Evolutionary conservation across 2,329 filamentous ascomycete genomes (phyloP), one percentile per base, ranked within the genome.

Genomic region (Aspergillus fumigatus): DNA sequence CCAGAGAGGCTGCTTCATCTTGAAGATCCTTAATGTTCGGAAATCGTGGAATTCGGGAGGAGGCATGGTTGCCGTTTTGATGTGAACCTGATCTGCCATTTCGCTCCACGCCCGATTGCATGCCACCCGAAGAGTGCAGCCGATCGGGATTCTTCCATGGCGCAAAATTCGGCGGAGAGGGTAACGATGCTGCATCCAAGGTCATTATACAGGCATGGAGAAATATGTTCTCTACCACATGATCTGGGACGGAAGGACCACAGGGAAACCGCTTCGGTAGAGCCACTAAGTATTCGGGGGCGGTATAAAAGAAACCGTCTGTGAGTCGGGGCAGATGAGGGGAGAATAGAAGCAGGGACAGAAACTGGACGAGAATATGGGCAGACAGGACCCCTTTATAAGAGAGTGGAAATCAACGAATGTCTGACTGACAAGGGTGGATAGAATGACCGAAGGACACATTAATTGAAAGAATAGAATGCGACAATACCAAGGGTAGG

Each of bases 11-110:
- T 38, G 73, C 73, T 59, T 75, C 63, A 56, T 75, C 73, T 53
- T 75, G 73, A 43, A 75, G 69, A 59, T 74, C 73, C 54, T 74
- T 75, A 48, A 75, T 73, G 62, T 74, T 71, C 11, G 72, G 73
- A 51, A 70, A 74, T 49, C 65, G 64, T 32, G 69, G 66, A 57
- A 62, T 65, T 54, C 58, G 58, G 49, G 54, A 54, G 50, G 61
- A 40, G 40, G 54, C 52, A 51, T 60, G 19, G 52, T 53, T 56
- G 58, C 60, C 66, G 59, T 66, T 70, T 43, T 62, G 58, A 63
- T 67, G 62, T 25, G 61, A 59, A 55, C 56, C 59, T 25, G 61
- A 60, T 60, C 66, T 64, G 56, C 59, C 65, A 52, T 59, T 58
- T 59, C 63, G 65, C 50, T 58, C 59, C 35, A 60, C 62, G 51